A percentile compares a stretch with the other conserved stretches of the same genome.
phyloP scores from a whole-genome alignment of 2,329 filamentous ascomycete species.

The Beauveria brongniartii region DNA sequence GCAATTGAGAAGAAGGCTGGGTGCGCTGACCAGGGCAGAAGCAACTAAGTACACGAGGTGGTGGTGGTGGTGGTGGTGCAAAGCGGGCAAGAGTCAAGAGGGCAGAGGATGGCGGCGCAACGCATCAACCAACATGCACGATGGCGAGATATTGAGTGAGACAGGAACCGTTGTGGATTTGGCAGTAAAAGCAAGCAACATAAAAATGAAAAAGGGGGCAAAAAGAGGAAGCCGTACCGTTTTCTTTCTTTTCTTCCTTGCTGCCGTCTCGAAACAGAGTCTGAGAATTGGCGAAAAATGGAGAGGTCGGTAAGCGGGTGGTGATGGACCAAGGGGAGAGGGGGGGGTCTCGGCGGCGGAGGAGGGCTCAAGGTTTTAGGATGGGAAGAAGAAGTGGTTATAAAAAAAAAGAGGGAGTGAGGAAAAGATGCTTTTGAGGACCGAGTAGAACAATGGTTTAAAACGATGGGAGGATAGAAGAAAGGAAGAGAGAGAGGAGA shows the following conservation, averaged over 20 bases:
- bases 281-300: slow-evolving; percentile 19
- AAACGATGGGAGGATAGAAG: slow-evolving; percentile 13
- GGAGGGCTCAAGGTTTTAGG: slow-evolving; percentile 13
- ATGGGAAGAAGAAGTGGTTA: slow-evolving; percentile 19
- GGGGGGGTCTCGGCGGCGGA: slow-evolving; percentile 19
- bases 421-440: neutral
- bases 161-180: neutral
- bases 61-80: neutral
- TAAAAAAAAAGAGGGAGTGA: slow-evolving; percentile 11
- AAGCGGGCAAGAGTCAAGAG: neutral
- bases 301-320: slow-evolving; percentile 24
- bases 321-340: slow-evolving; percentile 16
- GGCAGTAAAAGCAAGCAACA: neutral
- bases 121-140: slow-evolving; percentile 6
- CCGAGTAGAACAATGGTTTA: slow-evolving; percentile 17
- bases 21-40: neutral
- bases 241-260: neutral
- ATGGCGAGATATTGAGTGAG: slow-evolving; percentile 1
- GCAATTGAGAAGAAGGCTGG: slow-evolving; percentile 9
- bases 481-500: slow-evolving; percentile 6
- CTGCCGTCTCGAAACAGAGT: slow-evolving; percentile 2
- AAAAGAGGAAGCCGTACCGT: neutral
- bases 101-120: neutral
- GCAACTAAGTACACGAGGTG: neutral
- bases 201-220: neutral